Base-by-base conservation (phyloP, 768 basidiomycete genomes). In the Leccinum obscurum region DNA sequence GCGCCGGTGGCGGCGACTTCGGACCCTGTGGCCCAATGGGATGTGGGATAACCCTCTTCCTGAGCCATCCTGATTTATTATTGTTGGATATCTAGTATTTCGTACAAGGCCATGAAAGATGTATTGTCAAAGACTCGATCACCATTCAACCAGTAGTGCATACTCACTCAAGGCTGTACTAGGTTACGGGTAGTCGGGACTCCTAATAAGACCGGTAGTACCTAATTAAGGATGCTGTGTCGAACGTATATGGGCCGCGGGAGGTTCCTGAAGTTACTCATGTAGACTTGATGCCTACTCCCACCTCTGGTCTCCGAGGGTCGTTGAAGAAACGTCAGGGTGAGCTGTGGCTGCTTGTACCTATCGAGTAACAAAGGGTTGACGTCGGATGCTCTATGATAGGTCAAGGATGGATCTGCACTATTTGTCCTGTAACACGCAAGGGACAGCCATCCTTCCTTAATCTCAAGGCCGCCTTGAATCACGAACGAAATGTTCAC, bases 21-120 rank as follows among this genome's bases (percentile, higher is more conserved):
- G 92, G 90, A 15, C 82, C 4, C 75, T 90, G 55, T 88, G 84
- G 79, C 84, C 87, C 3, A 93, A 93, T 70, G 89, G 89, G 78
- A 85, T 48, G 93, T 70, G 89, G 89, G 78, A 85, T 48, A 81
- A 92, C 69, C 86, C 93, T 24, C 73, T 78, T n/a, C 78, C 85
- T 10, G 93, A 91, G n/a, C 79, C 88, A 53, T 86, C 89, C 11
- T 65, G 30, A 61, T 34, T 50, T 54, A 8, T 51, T 6, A 20
- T 20, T 44, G 6, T 44, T 32, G 32, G 3, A 32, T 32, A 32
- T 11, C 2, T 28, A n/a, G n/a, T n/a, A 39, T 46, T 32, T 26
- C 8, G 22, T 14, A 6, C 34, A 51, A 46, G 39, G 17, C 22
- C 24, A 30, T 32, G n/a, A 17, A 22, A 20, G 11, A 32, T 32